Base-by-base conservation (phyloP, 805 yeast species). In the Starmerella vaccinii region DNA sequence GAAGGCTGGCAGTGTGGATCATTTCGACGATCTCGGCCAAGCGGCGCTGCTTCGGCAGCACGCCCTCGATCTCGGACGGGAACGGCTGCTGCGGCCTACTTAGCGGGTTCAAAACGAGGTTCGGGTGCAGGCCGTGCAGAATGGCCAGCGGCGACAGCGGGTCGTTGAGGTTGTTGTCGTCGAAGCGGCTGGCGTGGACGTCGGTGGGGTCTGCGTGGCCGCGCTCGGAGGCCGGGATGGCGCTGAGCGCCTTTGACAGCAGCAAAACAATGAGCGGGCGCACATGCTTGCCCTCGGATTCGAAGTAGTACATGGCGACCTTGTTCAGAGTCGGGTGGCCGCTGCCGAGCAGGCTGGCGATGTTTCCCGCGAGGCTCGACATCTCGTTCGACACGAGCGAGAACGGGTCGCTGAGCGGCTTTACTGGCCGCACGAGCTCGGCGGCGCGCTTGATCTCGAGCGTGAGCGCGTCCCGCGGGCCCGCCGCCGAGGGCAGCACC, bases 1-100 rank as follows among this genome's bases (percentile, higher is more conserved):
- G 74, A 57, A 92, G 70, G 12, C 95, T 84, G 3, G 98, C 97
- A 0, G 97, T 92, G 66, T 92, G 98, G 57, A 92, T 92, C 95
- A 92, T 85, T 68, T 92, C 98, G 9, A 90, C 95, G 61, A 92
- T 90, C 69, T 92, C 98, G 1, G 98, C 97, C 49, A 92, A 73
- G 52, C 98, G 76, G 57, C 97, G 75, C 69, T 92, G 98, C 59
- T 92, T 88, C 42, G 98, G 97, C 52, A 90, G 71, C 46, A 92
- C 86, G 1, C 95, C 96, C 59, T 78, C 77, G 50, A 77, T 70
- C 15, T 76, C 76, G 43, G 77, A 72, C 0, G 90, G 87, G 49
- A 82, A 71, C 34, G 77, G 72, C 56, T 77, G 82, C 75, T 86
- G 83, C 9, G 94, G 92, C 61, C 80, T 77, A 22, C 89, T 34